Evolutionary conservation across 129 eudicot genomes (phyloP).

Genomic region (Escallonia herrerae): DNA sequence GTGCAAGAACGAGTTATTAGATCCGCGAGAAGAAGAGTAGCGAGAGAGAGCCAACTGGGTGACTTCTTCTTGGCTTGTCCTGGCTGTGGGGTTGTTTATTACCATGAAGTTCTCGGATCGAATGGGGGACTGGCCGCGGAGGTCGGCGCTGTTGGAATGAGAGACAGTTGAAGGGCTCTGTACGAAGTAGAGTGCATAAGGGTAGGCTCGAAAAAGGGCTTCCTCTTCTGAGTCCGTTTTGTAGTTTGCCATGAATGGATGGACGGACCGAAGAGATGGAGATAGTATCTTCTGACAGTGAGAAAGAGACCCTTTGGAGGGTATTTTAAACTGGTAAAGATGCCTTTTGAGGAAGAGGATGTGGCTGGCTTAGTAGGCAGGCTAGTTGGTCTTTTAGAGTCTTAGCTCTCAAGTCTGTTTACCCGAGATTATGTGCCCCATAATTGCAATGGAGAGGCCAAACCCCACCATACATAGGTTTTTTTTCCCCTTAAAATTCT

Average conservation of each 20-base stretch:
- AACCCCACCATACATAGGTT: too few relatives aligned
- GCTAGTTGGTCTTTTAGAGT: not conserved
- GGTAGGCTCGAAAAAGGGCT: constrained; percentile 47
- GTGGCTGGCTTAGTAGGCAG: not conserved
- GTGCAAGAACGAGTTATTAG: constrained; percentile 43
- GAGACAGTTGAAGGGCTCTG: constrained; percentile 58
- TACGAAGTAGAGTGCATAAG: constrained; percentile 54
- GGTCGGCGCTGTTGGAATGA: constrained; percentile 27
- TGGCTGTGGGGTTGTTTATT: constrained; percentile 5
- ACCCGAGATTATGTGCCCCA: not conserved
- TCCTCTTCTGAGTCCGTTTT: constrained; percentile 54
- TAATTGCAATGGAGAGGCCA: not conserved
- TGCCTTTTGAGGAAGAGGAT: not conserved
- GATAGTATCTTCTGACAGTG: not conserved
- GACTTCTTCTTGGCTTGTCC: constrained; percentile 3
- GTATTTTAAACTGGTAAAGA: constrained; percentile 24
- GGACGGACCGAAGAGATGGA: not conserved
- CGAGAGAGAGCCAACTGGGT: constrained; percentile 38
- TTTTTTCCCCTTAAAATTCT: not conserved
- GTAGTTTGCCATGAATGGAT: constrained; percentile 18
- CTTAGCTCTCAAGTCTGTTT: not conserved
- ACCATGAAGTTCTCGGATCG: not conserved
- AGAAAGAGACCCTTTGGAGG: constrained; percentile 3
- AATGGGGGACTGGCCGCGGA: constrained; percentile 11
- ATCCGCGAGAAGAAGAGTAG: constrained; percentile 68